These are phyloP conservation scores for Puccinia hordei DNA, from an alignment of 1,284 basidiomycete species.

Conservation along the genomic window DNA sequence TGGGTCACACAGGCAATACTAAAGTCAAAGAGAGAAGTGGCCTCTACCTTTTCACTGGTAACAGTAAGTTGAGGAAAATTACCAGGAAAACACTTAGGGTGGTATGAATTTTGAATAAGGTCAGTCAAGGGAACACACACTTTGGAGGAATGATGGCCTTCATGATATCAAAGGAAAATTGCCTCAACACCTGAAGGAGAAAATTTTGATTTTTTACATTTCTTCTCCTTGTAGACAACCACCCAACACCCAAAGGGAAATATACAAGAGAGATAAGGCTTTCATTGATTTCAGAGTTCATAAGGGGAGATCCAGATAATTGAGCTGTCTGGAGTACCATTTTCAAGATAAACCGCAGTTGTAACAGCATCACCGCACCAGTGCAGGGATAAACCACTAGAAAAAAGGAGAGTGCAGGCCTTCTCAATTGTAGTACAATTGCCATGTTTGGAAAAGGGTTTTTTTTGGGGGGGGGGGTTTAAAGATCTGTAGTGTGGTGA, in stretches of 20 bases:
- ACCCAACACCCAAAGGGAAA: constrained; percentile 17
- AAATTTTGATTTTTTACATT: not conserved
- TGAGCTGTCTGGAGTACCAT: not conserved
- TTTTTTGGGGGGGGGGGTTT: constrained; percentile 17
- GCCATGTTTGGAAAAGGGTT: constrained; percentile 9
- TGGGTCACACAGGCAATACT: too few species aligned
- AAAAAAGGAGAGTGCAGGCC: too few species aligned
- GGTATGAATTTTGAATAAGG: not conserved
- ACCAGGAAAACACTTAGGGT: not conserved
- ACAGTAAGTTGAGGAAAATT: not conserved
- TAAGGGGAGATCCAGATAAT: not conserved
- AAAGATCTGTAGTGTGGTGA: not conserved
- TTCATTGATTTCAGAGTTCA: not conserved
- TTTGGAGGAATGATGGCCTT: not conserved
- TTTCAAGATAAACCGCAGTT: constrained; percentile 14
- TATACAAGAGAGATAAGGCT: not conserved
- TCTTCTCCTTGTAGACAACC: not conserved
- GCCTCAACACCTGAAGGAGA: too few species aligned
- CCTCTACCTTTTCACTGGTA: not conserved
- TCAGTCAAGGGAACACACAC: not conserved
- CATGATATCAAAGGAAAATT: not conserved
- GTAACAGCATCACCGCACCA: constrained; percentile 29
- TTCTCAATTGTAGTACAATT: not conserved
- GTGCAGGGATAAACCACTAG: not conserved
- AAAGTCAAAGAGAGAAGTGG: not conserved